phyloP scores from a whole-genome alignment of 345 rosid species.

The Iberis pinnata region DNA sequence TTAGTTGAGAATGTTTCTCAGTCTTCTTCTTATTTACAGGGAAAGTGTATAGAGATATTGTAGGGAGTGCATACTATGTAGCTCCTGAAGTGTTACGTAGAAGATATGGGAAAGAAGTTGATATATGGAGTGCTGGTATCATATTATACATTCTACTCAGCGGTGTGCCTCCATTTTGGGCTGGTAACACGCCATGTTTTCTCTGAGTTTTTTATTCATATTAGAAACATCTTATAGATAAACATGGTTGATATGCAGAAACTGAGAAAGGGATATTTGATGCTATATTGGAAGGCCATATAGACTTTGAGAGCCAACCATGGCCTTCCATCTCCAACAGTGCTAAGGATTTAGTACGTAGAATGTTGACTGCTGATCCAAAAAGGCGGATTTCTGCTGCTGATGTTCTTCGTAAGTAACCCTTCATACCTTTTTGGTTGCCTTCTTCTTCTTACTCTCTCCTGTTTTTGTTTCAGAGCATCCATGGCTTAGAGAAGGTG shows the following conservation, averaged over 20 bases:
- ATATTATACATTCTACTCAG: constrained; percentile 72
- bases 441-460: neutral
- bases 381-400: constrained; percentile 70
- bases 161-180: constrained; percentile 96
- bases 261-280: constrained; percentile 76
- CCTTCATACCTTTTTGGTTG: neutral
- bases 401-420: constrained; percentile 67
- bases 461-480: constrained; percentile 42
- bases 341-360: constrained; percentile 81
- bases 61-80: constrained; percentile 65
- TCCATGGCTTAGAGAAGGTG: constrained; percentile 68
- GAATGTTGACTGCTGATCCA: constrained; percentile 73
- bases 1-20: constrained; percentile 21
- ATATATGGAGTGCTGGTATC: constrained; percentile 85
- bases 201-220: constrained; percentile 4
- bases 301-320: constrained; percentile 72
- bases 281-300: constrained; percentile 66
- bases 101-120: constrained; percentile 68
- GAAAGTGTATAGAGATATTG: constrained; percentile 56
- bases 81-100: constrained; percentile 70
- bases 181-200: constrained; percentile 35
- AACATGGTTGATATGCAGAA: constrained; percentile 41
- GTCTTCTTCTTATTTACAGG: constrained; percentile 36
- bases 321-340: constrained; percentile 85
- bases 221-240: neutral